Base-by-base conservation (phyloP, 192 early-diverging fungal genomes). In the Gaertneriomyces semiglobifer region DNA sequence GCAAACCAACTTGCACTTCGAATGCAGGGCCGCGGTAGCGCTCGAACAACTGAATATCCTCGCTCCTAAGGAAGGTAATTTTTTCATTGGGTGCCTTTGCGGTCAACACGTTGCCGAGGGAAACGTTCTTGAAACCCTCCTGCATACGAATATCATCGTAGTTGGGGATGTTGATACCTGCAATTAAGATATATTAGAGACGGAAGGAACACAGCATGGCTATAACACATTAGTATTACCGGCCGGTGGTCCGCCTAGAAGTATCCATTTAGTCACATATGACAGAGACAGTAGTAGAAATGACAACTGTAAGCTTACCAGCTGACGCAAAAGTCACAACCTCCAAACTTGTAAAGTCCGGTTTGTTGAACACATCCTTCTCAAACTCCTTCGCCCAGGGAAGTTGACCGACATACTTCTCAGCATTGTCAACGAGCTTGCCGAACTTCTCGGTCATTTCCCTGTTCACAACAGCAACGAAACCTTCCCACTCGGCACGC, bases 401-500 rank as follows among this genome's bases (percentile, higher is more conserved):
- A 47, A 86, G 62, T 6, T 66, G 66, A 5, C 68, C 59, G 7
- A 86, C 74, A 54, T 84, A 79, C 4, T 73, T 57, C 16, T 74
- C 65, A 16, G 84, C 85, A 25, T 63, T 43, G 43, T 87, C 56
- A 40, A 86, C 85, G 25, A 86, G 72, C 6, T 81, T 68, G 11
- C 76, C 78, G 60, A 86, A 86, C 61, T 84, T 87, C 10, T 66
- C 48, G 4, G 80, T 86, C 74, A 77, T 75, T 58, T 81, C 80
- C 60, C 84, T 77, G 76, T 86, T 86, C 58, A 86, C 79, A 7
- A 66, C 58, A 12, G 84, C 80, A 19, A 86, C 82, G 60, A 87
- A 86, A 0, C 84, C 85, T 68, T 87, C 82, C 85, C 85, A 86
- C 71, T 83, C 85, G 48, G 84, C 85, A 16, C 85, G 64, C 10